A percentile compares a stretch with the other conserved stretches of the same genome.
phyloP scores from a whole-genome alignment of 148 eudicot species.

The Camellia lanceoleosa region DNA sequence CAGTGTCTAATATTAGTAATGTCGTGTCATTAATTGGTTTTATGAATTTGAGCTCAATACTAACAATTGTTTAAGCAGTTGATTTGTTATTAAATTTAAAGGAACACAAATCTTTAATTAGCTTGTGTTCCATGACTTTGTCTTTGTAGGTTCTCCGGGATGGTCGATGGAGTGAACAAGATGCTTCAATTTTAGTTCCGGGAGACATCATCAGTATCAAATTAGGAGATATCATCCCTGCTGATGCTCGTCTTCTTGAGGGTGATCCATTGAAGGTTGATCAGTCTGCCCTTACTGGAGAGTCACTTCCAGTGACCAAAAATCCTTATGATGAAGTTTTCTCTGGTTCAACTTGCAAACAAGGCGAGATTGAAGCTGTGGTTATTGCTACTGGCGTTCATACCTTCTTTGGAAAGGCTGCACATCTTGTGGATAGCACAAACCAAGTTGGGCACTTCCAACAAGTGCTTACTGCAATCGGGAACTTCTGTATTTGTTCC shows the following conservation, averaged over 20 bases:
- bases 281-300: constrained; percentile 97
- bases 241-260: constrained; percentile 96
- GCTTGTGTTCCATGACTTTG: constrained; percentile 5
- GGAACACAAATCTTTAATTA: neutral
- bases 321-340: constrained; percentile 76
- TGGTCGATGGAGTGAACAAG: constrained; percentile 84
- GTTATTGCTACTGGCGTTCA: constrained; percentile 99
- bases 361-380: constrained; percentile 89
- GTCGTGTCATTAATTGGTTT: neutral
- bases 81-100: neutral
- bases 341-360: constrained; percentile 98
- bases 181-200: constrained; percentile 81
- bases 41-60: neutral
- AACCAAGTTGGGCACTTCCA: constrained; percentile 99
- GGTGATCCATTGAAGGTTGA: constrained; percentile 92
- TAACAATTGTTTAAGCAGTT: neutral
- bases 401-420: constrained; percentile 98
- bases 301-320: constrained; percentile 90
- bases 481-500: constrained; percentile 90
- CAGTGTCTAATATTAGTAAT: neutral
- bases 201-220: constrained; percentile 95
- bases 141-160: constrained; percentile 66
- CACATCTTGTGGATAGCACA: constrained; percentile 96
- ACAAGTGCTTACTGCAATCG: constrained; percentile 86
- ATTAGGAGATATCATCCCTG: constrained; percentile 88